These are phyloP conservation scores for Aspergillus ochraceoroseus DNA, from an alignment of 2,329 filamentous ascomycete species.

Conservation along the genomic window DNA sequence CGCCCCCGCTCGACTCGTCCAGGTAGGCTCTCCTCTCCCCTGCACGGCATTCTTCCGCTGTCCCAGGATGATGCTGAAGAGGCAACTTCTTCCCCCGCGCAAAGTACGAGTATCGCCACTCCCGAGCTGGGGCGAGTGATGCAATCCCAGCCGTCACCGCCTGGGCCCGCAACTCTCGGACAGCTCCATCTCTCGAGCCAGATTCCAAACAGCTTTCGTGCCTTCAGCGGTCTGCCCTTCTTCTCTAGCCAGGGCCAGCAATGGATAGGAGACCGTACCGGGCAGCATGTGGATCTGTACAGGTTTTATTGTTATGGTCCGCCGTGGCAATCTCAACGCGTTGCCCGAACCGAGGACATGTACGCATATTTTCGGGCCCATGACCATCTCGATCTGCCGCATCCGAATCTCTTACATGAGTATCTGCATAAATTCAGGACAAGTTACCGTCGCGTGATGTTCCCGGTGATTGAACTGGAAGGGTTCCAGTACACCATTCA, in stretches of 20 bases:
- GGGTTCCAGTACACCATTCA: constrained; percentile 1
- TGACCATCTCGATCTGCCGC: constrained; percentile 1
- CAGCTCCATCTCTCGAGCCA: not conserved
- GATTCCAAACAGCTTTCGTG: not conserved
- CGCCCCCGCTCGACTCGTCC: too few relatives aligned
- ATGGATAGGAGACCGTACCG: constrained; percentile 6
- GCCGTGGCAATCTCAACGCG: not conserved
- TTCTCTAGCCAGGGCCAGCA: constrained; percentile 4
- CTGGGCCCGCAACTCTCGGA: not conserved
- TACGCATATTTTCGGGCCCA: not conserved
- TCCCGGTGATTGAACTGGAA: constrained; percentile 1
- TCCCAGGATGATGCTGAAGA: too few relatives aligned
- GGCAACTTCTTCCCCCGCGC: too few relatives aligned
- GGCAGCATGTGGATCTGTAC: not conserved
- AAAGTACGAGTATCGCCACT: too few relatives aligned
- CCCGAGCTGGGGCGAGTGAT: too few relatives aligned
- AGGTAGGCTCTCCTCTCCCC: too few relatives aligned
- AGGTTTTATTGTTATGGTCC: not conserved
- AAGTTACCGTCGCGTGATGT: not conserved
- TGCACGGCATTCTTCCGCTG: too few relatives aligned
- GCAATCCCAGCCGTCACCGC: too few relatives aligned
- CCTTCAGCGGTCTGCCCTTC: constrained; percentile 4
- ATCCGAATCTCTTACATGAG: not conserved
- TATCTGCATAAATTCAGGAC: not conserved
- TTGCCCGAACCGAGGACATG: not conserved